phyloP scores from a whole-genome alignment of 176 grass and related monocot genomes.

The Raddia guianensis region DNA sequence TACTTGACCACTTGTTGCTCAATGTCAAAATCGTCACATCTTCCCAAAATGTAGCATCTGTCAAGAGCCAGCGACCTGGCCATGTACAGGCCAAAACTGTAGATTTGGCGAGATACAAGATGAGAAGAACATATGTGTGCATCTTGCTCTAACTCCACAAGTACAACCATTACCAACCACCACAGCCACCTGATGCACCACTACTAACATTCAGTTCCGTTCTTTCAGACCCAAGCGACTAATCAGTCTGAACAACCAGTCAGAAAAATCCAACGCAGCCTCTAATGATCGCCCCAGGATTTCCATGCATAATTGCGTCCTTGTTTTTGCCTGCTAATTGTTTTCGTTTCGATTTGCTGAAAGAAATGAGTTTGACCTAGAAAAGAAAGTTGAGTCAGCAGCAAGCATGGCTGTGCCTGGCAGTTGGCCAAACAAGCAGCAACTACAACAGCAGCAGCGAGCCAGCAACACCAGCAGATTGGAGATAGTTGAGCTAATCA shows the following conservation, averaged over 20 bases:
- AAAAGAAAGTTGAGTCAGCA: conserved; percentile 46
- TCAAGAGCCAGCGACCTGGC: not conserved
- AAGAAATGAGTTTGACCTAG: conserved; percentile 28
- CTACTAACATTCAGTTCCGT: not conserved
- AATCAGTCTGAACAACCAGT: conserved; percentile 25
- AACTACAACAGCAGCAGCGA: conserved; percentile 11
- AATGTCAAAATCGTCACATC: conserved; percentile 23
- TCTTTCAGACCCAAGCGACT: not conserved
- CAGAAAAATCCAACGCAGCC: conserved; percentile 7
- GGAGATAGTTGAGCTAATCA: conserved; percentile 37
- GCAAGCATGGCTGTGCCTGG: conserved; percentile 42
- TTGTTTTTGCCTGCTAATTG: not conserved
- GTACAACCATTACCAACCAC: conserved; percentile 13
- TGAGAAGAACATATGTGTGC: conserved; percentile 47
- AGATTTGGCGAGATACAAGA: conserved; percentile 49
- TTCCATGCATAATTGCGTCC: not conserved
- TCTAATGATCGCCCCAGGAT: conserved; percentile 7
- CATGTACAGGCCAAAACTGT: conserved; percentile 31
- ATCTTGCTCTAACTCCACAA: conserved; percentile 3
- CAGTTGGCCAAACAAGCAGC: conserved; percentile 54
- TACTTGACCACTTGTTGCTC: conserved; percentile 26
- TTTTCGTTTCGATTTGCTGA: not conserved
- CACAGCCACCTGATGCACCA: conserved; percentile 38
- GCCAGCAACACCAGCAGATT: not conserved
- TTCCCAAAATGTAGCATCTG: conserved; percentile 26